These are phyloP conservation scores for Tausonia pullulans DNA, from an alignment of 1,284 basidiomycete species.

Conservation along the genomic window DNA sequence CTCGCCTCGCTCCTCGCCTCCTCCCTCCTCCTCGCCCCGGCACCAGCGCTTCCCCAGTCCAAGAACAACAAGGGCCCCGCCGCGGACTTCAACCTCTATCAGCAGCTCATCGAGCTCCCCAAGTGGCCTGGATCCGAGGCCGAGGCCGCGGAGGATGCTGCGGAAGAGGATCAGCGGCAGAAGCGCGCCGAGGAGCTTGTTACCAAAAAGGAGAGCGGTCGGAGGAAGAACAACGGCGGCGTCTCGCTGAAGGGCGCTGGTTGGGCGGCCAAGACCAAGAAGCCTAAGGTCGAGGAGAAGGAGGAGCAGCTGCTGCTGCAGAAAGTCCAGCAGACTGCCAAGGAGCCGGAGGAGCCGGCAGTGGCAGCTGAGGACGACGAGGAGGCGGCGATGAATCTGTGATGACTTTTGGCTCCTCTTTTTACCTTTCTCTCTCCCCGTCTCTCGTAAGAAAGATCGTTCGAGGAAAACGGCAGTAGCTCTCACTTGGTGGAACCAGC, in stretches of 20 bases:
- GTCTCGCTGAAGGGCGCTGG: background rate
- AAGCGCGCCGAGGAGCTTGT: background rate
- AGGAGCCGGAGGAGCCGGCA: too few species aligned
- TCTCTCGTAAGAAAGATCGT: too few species aligned
- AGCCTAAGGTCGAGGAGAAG: background rate
- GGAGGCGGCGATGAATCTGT: background rate
- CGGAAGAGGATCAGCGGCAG: conserved; percentile 20
- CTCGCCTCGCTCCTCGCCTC: conserved; percentile 1
- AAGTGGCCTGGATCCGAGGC: conserved; percentile 19
- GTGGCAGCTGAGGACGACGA: background rate
- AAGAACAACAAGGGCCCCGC: background rate
- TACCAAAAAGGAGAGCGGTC: conserved; percentile 7
- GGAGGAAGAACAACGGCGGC: conserved; percentile 11
- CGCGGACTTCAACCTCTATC: conserved; percentile 4
- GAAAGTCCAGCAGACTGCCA: too few species aligned
- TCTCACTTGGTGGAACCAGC: too few species aligned
- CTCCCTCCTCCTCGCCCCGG: background rate
- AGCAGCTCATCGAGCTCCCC: conserved; percentile 11
- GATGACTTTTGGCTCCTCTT: too few species aligned
- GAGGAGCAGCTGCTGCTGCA: background rate
- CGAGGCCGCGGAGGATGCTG: conserved; percentile 26
- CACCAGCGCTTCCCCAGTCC: background rate
- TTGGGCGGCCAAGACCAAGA: background rate
- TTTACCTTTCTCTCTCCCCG: too few species aligned
- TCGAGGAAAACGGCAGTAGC: too few species aligned